phyloP scores from a whole-genome alignment of 2,329 filamentous ascomycete species.

The Truncatella angustata region DNA sequence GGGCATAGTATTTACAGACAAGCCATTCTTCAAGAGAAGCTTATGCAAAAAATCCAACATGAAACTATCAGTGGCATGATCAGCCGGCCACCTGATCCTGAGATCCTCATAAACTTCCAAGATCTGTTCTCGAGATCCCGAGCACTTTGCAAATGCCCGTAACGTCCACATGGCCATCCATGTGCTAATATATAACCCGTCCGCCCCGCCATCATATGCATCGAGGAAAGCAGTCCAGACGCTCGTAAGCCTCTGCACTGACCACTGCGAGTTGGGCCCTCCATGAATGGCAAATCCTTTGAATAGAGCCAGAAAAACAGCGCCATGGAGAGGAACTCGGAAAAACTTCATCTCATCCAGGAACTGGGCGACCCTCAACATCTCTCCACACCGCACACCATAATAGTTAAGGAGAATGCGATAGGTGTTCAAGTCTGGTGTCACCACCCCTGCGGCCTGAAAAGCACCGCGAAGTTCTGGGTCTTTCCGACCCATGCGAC shows the following conservation, averaged over 20 bases:
- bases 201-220: slow-evolving; percentile 45
- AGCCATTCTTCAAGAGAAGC: slow-evolving; percentile 34
- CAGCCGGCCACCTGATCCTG: slow-evolving; percentile 45
- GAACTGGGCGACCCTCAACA: slow-evolving; percentile 67
- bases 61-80: slow-evolving; percentile 39
- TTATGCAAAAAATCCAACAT: slow-evolving; percentile 45
- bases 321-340: slow-evolving; percentile 66
- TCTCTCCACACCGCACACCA: slow-evolving; percentile 64
- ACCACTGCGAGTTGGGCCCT: slow-evolving; percentile 66
- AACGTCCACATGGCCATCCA: slow-evolving; percentile 63
- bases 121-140: slow-evolving; percentile 44
- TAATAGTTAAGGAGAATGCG: slow-evolving; percentile 76
- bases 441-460: slow-evolving; percentile 64
- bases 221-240: slow-evolving; percentile 65
- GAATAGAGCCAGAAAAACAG: slow-evolving; percentile 78
- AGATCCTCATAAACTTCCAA: slow-evolving; percentile 53
- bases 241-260: slow-evolving; percentile 60
- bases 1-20: slow-evolving; percentile 5
- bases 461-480: slow-evolving; percentile 50
- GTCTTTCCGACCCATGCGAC: slow-evolving; percentile 51
- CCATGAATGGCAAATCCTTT: slow-evolving; percentile 79
- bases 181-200: slow-evolving; percentile 50
- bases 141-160: slow-evolving; percentile 62
- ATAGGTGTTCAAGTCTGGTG: slow-evolving; percentile 77
- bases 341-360: slow-evolving; percentile 78